Conservation (phyloP, 2,329 filamentous ascomycete species). For the Fonsecaea nubica region DNA sequence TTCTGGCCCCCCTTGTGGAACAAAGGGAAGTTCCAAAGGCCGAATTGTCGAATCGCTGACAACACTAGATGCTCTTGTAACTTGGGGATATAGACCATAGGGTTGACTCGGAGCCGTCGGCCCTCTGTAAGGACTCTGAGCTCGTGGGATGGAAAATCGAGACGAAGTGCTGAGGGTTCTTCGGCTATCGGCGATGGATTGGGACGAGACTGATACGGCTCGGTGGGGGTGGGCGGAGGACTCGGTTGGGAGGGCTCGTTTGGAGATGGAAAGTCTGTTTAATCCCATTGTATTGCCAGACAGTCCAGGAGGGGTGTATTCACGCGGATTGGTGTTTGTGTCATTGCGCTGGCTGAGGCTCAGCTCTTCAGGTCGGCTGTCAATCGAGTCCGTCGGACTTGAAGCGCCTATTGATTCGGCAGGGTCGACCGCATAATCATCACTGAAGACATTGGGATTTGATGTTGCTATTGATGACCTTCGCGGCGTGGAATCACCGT, state of each 20-base stretch:
- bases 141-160: constrained; percentile 53
- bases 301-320: constrained; percentile 35
- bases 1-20: constrained; percentile 68
- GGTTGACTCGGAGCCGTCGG: constrained; percentile 79
- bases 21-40: constrained; percentile 64
- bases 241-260: constrained; percentile 20
- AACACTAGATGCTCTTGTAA: constrained; percentile 66
- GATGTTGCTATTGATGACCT: constrained; percentile 35
- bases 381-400: constrained; percentile 31
- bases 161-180: constrained; percentile 55
- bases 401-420: constrained; percentile 18
- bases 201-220: constrained; percentile 36
- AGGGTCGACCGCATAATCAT: constrained; percentile 54
- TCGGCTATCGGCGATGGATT: constrained; percentile 45
- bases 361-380: constrained; percentile 28
- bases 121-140: constrained; percentile 71
- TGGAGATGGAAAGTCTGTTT: constrained; percentile 25
- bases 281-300: constrained; percentile 21
- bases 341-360: constrained; percentile 39
- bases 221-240: constrained; percentile 30
- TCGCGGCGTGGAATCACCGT: constrained; percentile 24
- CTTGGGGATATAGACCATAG: constrained; percentile 82
- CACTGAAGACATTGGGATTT: constrained; percentile 56
- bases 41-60: constrained; percentile 74
- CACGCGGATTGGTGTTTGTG: constrained; percentile 22